Percentiles rank a stretch among this genome's conserved stretches.
Evolutionary conservation across 2,329 filamentous ascomycete species (phyloP).

Genomic region (Aureobasidium musti): DNA sequence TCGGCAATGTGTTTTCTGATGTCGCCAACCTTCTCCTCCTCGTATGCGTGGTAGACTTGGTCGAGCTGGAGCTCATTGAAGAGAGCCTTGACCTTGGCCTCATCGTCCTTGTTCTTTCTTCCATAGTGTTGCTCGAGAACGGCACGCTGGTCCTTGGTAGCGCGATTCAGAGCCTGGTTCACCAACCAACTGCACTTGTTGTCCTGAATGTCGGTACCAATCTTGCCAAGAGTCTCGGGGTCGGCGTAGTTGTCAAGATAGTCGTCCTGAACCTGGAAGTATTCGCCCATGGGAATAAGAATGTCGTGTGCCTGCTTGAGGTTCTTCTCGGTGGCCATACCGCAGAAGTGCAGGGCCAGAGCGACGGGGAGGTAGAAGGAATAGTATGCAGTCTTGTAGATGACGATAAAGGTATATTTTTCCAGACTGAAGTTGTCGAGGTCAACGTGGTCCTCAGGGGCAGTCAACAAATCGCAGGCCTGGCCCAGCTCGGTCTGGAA

Average conservation of each 20-base stretch:
- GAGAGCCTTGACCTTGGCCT: slow-evolving; percentile 83
- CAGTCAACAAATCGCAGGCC: slow-evolving; percentile 90
- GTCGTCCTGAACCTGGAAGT: slow-evolving; percentile 99
- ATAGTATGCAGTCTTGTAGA: slow-evolving; percentile 99
- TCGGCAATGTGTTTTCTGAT: slow-evolving; percentile 72
- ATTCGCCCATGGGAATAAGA: slow-evolving; percentile 94
- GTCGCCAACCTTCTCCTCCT: slow-evolving; percentile 81
- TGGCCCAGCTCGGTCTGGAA: slow-evolving; percentile 96
- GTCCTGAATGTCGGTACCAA: slow-evolving; percentile 97
- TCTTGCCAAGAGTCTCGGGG: slow-evolving; percentile 92
- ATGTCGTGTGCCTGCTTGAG: slow-evolving; percentile 87
- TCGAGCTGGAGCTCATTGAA: slow-evolving; percentile 85
- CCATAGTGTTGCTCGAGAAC: slow-evolving; percentile 92
- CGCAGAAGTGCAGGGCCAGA: slow-evolving; percentile 80
- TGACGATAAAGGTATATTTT: slow-evolving; percentile 97
- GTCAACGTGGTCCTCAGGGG: slow-evolving; percentile 89
- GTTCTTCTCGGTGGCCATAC: slow-evolving; percentile 83
- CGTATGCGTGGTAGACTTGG: slow-evolving; percentile 81
- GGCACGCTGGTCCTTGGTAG: slow-evolving; percentile 80
- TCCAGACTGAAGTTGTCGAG: slow-evolving; percentile 92
- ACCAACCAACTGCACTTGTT: slow-evolving; percentile 99
- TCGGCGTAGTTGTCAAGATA: slow-evolving; percentile 98
- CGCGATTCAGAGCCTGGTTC: slow-evolving; percentile 85
- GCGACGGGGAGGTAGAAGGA: slow-evolving; percentile 98
- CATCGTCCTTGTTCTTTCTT: slow-evolving; percentile 79